Base-by-base conservation (phyloP, 345 rosid species). In the Eucalyptus leucophloia region DNA sequence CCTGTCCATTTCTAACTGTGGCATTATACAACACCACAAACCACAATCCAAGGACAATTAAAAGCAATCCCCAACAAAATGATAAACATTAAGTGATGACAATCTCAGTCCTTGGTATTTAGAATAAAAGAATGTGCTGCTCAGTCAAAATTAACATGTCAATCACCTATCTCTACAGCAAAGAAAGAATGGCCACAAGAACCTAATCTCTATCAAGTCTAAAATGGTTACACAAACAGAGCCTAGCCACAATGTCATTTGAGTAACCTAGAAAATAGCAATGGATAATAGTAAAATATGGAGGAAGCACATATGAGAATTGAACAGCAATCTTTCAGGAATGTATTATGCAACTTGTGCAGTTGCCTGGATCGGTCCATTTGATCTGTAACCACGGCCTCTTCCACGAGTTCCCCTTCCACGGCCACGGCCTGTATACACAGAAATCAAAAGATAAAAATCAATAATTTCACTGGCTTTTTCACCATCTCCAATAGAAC, bases 331-430 rank as follows among this genome's bases (percentile, higher is more conserved):
- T 50, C 49, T 26, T 87, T 37, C 30, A 49, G n/a, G 88, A 49
- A 67, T 67, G 32, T n/a, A 50, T 67, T 49, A 88, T 49, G 85
- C 89, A 47, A 67, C 45, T 95, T 91, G 90, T 87, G 90, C 96
- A 90, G 94, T 95, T 87, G 92, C 96, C 91, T 93, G 97, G 92
- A 90, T 91, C 54, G 92, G 96, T 58, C 93, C 95, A 89, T 92
- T 93, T 56, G 94, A 89, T 91, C 96, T 93, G 86, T 86, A 94
- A 87, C 96, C 96, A 92, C 95, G 97, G 87, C 96, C 96, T 92
- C 97, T 95, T 80, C 98, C 98, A 9, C 98, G 98, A 54, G 91
- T 56, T 88, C 93, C 95, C 93, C 97, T 91, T 30, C 95, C 96
- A 69, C 96, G 95, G 23, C 97, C 98, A 92, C 97, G 96, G 51